Base-by-base conservation (phyloP, 2,329 filamentous ascomycete genomes). In the Microdochium bolleyi region DNA sequence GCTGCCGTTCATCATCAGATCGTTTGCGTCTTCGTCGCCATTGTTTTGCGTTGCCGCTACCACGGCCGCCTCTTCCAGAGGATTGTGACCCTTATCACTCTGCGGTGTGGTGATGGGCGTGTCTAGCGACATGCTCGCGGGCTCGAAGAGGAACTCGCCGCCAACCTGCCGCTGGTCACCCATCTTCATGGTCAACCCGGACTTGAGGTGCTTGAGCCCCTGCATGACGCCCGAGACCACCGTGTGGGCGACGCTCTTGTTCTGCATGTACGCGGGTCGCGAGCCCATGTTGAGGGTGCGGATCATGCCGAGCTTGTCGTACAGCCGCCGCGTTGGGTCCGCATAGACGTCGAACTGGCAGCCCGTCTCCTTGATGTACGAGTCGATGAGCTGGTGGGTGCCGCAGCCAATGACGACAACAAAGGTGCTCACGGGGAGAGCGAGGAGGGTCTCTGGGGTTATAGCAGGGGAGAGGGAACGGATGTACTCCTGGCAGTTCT, bases 401-500 rank as follows among this genome's bases (percentile, higher is more conserved):
- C 88, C 88, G 67, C 87, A 91, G 49, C 88, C 88, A 55, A 92
- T 74, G 51, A 92, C 77, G 53, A 79, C 77, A 59, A 92, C 78
- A 58, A 80, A 83, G 30, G 85, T 87, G 58, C 73, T 75, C 56
- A 76, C 67, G 16, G 78, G 77, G 1, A 82, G 74, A 53, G 57
- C 67, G 56, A 71, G 76, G 60, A 72, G 84, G 56, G 64, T 61
- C 14, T 75, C 69, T 48, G 75, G 74, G 5, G 74, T 79, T 50
- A 90, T 75, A 49, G 78, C 75, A 19, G 77, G 72, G 30, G 82
- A 79, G 19, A 91, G 74, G 3, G 77, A 73, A 54, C 80, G 80
- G 24, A 91, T 72, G 65, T 87, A 91, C 64, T 89, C 84, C 67
- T 90, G 87, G 70, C 88, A 91, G 66, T 85, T 87, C 84, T 89